Evolutionary conservation across 208 protist species (phyloP), one percentile per base, ranked within the genome.

Genomic region (Leishmania gerbilli): DNA sequence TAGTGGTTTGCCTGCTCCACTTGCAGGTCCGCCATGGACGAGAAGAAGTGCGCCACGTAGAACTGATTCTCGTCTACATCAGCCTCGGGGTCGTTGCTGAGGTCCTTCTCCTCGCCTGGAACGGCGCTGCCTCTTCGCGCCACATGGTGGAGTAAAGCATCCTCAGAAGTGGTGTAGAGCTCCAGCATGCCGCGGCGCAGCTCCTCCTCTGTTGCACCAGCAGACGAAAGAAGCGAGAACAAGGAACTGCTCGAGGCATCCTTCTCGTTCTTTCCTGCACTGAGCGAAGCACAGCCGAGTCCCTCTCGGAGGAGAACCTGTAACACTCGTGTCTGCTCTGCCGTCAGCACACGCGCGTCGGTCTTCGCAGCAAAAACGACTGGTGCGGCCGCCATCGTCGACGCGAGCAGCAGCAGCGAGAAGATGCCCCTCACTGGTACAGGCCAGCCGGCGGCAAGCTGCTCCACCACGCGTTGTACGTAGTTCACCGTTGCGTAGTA

Each of bases 401-500:
- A 75, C 64, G 74, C 67, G 51, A 96, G 65, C 65, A 93, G 74
- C 75, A 92, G 77, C 68, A 94, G 85, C 15, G 90, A 90, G 78
- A 92, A 95, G 53, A 93, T 76, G 7, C 91, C 90, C 49, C 86
- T 81, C 47, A 97, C 76, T 27, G 87, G 71, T 67, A 51, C 72
- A 13, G 94, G 92, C 94, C 94, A 97, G 40, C 94, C 92, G 71
- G 86, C 90, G 21, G 79, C 76, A 6, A 94, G 86, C 31, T 86
- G 65, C 76, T 94, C 84, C 45, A 95, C 72, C 11, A 92, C 88
- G 24, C 79, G 79, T 71, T 96, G 91, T 37, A 93, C 37, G 79
- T 88, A 93, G 75, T 95, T 92, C 71, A 88, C 80, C 34, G 90
- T 42, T 13, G 88, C 90, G 80, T 94, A 96, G 79, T 93, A 96